These are phyloP conservation scores for Kodamaea sp. DNA, from an alignment of 1,139 yeast species.

Conservation along the genomic window DNA sequence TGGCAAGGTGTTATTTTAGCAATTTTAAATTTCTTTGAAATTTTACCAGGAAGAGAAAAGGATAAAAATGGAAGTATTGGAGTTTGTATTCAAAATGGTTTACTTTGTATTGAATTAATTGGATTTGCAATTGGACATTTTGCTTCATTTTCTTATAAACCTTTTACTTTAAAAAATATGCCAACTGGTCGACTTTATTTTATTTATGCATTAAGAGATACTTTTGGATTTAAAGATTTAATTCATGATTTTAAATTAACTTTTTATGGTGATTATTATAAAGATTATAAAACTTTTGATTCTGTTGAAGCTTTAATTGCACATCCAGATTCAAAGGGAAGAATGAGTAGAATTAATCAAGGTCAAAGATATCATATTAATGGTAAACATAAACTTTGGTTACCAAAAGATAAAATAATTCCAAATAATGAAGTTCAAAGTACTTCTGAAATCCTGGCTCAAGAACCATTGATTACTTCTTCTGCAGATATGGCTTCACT, in stretches of 20 bases:
- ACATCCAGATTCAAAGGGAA: slow-evolving; percentile 62
- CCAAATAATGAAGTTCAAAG: slow-evolving; percentile 18
- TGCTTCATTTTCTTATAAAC: slow-evolving; percentile 75
- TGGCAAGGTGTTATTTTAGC: slow-evolving; percentile 89
- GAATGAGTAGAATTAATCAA: slow-evolving; percentile 71
- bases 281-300: slow-evolving; percentile 77
- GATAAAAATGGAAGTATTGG: slow-evolving; percentile 36
- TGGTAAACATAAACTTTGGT: slow-evolving; percentile 84
- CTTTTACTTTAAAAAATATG: slow-evolving; percentile 56
- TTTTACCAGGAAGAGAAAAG: slow-evolving; percentile 30
- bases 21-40: slow-evolving; percentile 52
- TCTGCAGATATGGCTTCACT: slow-evolving; percentile 21
- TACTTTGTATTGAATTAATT: slow-evolving; percentile 79
- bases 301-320: slow-evolving; percentile 69
- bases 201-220: slow-evolving; percentile 66
- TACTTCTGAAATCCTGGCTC: slow-evolving; percentile 28
- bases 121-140: slow-evolving; percentile 88
- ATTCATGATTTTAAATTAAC: slow-evolving; percentile 67
- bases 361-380: slow-evolving; percentile 80
- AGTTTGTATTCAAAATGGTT: slow-evolving; percentile 68
- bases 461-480: slow-evolving; percentile 6
- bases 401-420: slow-evolving; percentile 36
- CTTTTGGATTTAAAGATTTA: slow-evolving; percentile 72
- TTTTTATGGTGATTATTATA: slow-evolving; percentile 68
- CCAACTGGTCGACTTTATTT: slow-evolving; percentile 69